phyloP scores from a whole-genome alignment of 1,284 basidiomycete species.

The Austroboletus rostrupii region DNA sequence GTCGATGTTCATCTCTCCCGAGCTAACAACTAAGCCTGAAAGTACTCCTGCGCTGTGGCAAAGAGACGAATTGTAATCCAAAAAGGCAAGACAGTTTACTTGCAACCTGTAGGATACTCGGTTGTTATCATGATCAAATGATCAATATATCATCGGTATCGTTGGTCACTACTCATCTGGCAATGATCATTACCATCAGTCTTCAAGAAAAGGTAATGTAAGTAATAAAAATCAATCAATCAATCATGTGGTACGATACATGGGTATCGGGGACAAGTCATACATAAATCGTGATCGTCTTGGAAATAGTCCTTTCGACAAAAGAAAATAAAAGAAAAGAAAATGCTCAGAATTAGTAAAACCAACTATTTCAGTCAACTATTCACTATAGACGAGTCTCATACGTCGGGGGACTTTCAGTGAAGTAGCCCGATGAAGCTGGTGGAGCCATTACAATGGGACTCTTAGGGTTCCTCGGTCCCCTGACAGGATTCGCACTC shows the following conservation, averaged over 20 bases:
- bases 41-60: slow-evolving; percentile 6
- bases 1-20: slow-evolving; percentile 43
- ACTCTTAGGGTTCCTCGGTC: slow-evolving; percentile 33
- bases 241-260: slow-evolving; percentile 17
- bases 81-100: too few species aligned
- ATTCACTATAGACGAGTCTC: slow-evolving; percentile 51
- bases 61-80: slow-evolving; percentile 26
- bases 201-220: slow-evolving; percentile 1
- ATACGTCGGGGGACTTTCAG: slow-evolving; percentile 62
- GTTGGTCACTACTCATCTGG: neutral
- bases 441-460: slow-evolving; percentile 21
- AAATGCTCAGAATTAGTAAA: slow-evolving; percentile 2
- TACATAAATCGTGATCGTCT: slow-evolving; percentile 10
- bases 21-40: slow-evolving; percentile 20
- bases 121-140: neutral
- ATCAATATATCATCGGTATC: neutral
- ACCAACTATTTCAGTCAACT: slow-evolving; percentile 16
- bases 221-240: neutral
- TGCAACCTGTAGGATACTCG: neutral
- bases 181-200: neutral
- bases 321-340: neutral
- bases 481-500: slow-evolving; percentile 37
- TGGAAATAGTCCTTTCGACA: slow-evolving; percentile 18
- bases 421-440: slow-evolving; percentile 31
- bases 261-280: slow-evolving; percentile 20